Base-by-base conservation (phyloP, 805 yeast species). In the Saturnispora bothae region DNA sequence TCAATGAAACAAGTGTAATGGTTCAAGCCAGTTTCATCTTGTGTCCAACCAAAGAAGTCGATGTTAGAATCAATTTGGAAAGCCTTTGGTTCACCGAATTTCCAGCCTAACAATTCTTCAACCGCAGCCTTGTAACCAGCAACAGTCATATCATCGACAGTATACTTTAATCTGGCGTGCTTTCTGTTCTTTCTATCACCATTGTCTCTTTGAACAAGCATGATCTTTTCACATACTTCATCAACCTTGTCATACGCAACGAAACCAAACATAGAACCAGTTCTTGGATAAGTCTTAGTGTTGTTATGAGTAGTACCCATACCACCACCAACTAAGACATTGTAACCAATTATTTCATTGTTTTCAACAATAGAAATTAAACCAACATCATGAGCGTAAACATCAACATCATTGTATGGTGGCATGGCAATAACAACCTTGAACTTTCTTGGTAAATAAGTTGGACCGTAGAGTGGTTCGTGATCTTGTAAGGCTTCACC, bases 271-370 rank as follows among this genome's bases (percentile, higher is more conserved):
- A 76, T 64, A 15, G 95, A 79, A 45, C 95, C 97, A 5, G 95
- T 75, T 64, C 97, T 75, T 52, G 97, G 97, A 57, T 89, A 89
- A 0, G 97, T 89, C 70, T 89, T 89, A 55, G 80, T 81, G 67
- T 89, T 89, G 71, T 88, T 89, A 60, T 89, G 97, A 12, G 97
- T 89, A 30, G 94, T 75, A 52, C 97, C 97, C 97, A 89, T 89
- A 70, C 97, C 97, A 66, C 97, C 97, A 61, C 97, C 97, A 47
- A 80, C 95, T 43, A 82, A 71, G 38, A 89, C 75, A 53, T 89
- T 89, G 69, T 75, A 89, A 41, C 97, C 97, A 43, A 69, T 56
- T 32, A 81, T 73, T 15, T 73, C 68, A 52, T 77, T 70, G 49
- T 73, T 74, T 46, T 74, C 76, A 33, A 85, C 77, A 53, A 89